phyloP scores from a whole-genome alignment of 2,329 filamentous ascomycete species.

The Pseudogymnoascus pannorum region DNA sequence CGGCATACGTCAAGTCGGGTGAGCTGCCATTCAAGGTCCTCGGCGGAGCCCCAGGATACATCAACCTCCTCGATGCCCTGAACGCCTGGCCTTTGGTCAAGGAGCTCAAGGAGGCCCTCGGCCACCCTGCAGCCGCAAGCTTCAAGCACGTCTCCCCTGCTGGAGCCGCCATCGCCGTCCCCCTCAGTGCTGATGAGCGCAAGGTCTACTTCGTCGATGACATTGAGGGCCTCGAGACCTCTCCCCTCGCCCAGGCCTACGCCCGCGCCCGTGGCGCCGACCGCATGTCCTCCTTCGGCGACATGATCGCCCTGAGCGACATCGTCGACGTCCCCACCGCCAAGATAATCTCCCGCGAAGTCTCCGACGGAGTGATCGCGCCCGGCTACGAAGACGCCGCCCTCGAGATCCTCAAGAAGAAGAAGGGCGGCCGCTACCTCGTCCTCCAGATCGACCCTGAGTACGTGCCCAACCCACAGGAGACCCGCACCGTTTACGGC shows the following conservation, averaged over 20 bases:
- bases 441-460: slow-evolving; percentile 89
- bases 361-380: slow-evolving; percentile 93
- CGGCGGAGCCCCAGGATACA: slow-evolving; percentile 83
- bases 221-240: slow-evolving; percentile 80
- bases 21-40: slow-evolving; percentile 92
- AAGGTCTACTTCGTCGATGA: slow-evolving; percentile 99
- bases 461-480: slow-evolving; percentile 66
- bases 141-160: slow-evolving; percentile 99
- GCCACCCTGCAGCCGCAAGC: slow-evolving; percentile 83
- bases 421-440: slow-evolving; percentile 96
- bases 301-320: slow-evolving; percentile 89
- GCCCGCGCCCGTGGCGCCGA: slow-evolving; percentile 92
- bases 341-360: slow-evolving; percentile 96
- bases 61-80: slow-evolving; percentile 92
- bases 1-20: slow-evolving; percentile 67
- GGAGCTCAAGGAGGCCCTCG: slow-evolving; percentile 84
- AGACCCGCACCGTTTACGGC: slow-evolving; percentile 84
- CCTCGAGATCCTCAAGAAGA: slow-evolving; percentile 87
- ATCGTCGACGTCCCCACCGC: slow-evolving; percentile 87
- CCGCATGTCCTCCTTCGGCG: slow-evolving; percentile 97
- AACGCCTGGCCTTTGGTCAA: slow-evolving; percentile 97
- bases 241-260: slow-evolving; percentile 85
- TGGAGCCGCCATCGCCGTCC: slow-evolving; percentile 87
- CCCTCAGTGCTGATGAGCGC: slow-evolving; percentile 77
- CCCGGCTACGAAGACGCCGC: slow-evolving; percentile 80